Conservation (phyloP, 306 rosid genomes). For the Oxytropis ochrocephala region DNA sequence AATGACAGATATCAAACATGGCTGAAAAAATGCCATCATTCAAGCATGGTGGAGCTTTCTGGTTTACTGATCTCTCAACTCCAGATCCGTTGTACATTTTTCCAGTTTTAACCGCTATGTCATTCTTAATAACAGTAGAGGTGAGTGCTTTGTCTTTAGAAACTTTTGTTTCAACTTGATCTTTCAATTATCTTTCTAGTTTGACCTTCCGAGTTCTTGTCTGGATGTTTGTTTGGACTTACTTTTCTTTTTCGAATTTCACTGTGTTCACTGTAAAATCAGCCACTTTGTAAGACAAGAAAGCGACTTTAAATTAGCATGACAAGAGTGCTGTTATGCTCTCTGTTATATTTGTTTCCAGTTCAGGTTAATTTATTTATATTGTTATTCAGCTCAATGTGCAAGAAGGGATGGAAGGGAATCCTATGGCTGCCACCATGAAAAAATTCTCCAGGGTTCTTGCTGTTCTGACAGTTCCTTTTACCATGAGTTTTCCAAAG, state of each 20-base stretch:
- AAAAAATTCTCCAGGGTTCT: constrained; percentile 74
- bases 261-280: background rate
- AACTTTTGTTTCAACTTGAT: background rate
- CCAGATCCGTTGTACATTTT: constrained; percentile 64
- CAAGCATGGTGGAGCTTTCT: constrained; percentile 78
- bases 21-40: constrained; percentile 88
- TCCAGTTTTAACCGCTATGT: constrained; percentile 68
- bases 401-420: constrained; percentile 97
- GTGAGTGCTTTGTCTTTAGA: constrained; percentile 31
- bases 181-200: constrained; percentile 8
- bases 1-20: constrained; percentile 70
- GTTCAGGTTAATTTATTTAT: background rate
- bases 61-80: constrained; percentile 89
- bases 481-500: constrained; percentile 81
- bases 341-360: background rate
- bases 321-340: background rate
- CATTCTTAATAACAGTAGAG: constrained; percentile 85
- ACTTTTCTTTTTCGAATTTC: constrained; percentile 4
- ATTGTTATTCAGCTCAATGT: constrained; percentile 53
- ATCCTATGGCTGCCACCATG: constrained; percentile 68
- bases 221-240: background rate
- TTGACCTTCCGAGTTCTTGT: background rate
- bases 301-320: background rate
- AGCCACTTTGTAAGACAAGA: background rate
- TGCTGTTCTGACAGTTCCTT: constrained; percentile 86